Evolutionary conservation across 345 rosid species (phyloP), one percentile per base, ranked within the genome.

Genomic region (Salix viminalis): DNA sequence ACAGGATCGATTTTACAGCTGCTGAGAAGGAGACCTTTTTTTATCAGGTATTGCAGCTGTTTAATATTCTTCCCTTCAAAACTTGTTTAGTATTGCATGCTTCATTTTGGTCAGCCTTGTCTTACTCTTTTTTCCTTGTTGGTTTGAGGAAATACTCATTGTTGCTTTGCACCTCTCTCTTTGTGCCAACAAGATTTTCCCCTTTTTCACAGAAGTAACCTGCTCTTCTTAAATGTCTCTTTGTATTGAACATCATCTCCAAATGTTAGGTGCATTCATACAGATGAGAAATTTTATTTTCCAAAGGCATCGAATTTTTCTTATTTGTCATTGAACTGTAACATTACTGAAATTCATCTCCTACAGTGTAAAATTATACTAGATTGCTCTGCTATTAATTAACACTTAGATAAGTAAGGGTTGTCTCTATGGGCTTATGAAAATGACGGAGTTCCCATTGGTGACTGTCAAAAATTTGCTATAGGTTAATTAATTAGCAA

Each of bases 1-100:
- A 70, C 73, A 96, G 99, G 99, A 90, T 89, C 81, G 99, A 96
- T 75, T 92, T 93, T 83, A 80, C 92, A 60, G 85, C 86, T 82
- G 86, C 89, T 42, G 97, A 93, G 83, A 93, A 92, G 87, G 94
- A 93, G 81, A 86, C 86, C 37, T 87, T 96, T 81, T 90, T 96
- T 84, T 82, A 77, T 82, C 97, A 93, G 98, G 98, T 91, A 84
- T 44, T 56, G 71, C 77, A 34, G 39, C 15, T 16, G 26, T 71
- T 62, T 16, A 7, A 12, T 44, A 14, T 54, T 73, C 30, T 60
- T 14, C 54, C 13, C 12, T 69, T 34, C 48, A 34, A 66, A 26
- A 66, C 10, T 30, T 14, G 30, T n/a, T 69, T 71, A 21, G 61
- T 28, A 41, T 14, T 46, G 9, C 18, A 46, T 46, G 18, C 52